Percentiles rank a stretch among this genome's conserved stretches.
These are phyloP conservation scores for Lanmaoa pseudosensibilis DNA, from an alignment of 768 basidiomycete species.

Conservation along the genomic window DNA sequence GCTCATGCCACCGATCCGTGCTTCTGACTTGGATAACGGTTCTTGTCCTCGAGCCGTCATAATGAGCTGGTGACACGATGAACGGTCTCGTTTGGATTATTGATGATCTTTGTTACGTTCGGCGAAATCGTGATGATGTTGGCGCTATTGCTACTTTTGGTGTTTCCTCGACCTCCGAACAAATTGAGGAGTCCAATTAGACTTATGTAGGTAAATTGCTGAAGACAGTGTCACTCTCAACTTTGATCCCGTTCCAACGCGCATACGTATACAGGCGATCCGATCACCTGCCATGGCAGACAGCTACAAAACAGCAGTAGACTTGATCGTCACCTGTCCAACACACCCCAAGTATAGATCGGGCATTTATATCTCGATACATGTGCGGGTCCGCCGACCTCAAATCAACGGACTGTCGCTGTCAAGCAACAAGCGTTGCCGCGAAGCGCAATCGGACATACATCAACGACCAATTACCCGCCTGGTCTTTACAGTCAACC, in stretches of 20 bases:
- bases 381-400: background rate
- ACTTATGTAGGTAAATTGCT: background rate
- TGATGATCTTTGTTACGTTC: constrained; percentile 8
- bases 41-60: constrained; percentile 7
- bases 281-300: background rate
- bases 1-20: background rate
- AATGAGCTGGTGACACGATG: background rate
- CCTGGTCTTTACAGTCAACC: constrained; percentile 56
- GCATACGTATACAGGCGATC: background rate
- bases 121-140: background rate
- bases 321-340: constrained; percentile 11
- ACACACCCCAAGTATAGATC: background rate
- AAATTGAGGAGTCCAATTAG: background rate
- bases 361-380: background rate
- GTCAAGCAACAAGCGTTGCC: constrained; percentile 42
- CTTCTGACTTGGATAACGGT: constrained; percentile 17
- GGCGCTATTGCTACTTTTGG: background rate
- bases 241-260: constrained; percentile 4
- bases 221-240: constrained; percentile 1
- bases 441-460: constrained; percentile 69
- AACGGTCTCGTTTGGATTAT: background rate
- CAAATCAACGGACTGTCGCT: constrained; percentile 10
- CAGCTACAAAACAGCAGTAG: background rate
- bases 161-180: constrained; percentile 1
- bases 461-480: constrained; percentile 69